These are phyloP conservation scores for Nakazawaea molendinolei DNA, from an alignment of 805 yeast species.

Conservation along the genomic window DNA sequence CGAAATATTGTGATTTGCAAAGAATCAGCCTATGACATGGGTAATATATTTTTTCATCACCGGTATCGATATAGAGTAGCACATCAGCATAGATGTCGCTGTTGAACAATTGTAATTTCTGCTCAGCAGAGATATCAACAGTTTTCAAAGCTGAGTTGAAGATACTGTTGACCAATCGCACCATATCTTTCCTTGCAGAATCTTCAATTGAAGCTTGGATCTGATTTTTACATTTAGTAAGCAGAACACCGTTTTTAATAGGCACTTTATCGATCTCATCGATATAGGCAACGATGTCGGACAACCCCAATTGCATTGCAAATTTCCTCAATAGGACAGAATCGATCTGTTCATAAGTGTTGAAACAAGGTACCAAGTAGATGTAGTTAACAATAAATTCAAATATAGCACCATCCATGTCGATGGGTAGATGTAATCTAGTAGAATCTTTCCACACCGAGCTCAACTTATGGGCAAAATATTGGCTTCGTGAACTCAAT, in stretches of 20 bases:
- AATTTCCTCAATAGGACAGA: constrained; percentile 21
- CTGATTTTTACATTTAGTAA: constrained; percentile 26
- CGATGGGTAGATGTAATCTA: constrained; percentile 16
- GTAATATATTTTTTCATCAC: constrained; percentile 28
- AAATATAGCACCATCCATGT: constrained; percentile 24
- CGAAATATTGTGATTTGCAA: constrained; percentile 56
- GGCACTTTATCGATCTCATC: constrained; percentile 21
- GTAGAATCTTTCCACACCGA: constrained; percentile 19
- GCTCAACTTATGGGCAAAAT: constrained; percentile 21
- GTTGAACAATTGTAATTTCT: constrained; percentile 21
- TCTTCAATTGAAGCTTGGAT: constrained; percentile 28
- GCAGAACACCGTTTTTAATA: constrained; percentile 15
- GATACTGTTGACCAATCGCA: constrained; percentile 23
- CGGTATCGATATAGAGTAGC: constrained; percentile 28
- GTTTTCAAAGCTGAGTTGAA: constrained; percentile 14
- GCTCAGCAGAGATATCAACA: constrained; percentile 16
- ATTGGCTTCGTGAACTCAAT: constrained; percentile 29
- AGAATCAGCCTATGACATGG: constrained; percentile 63
- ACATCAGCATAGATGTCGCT: constrained; percentile 39
- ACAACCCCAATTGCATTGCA: constrained; percentile 28
- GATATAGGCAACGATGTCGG: constrained; percentile 30
- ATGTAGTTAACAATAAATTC: constrained; percentile 23
- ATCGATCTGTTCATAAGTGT: constrained; percentile 26
- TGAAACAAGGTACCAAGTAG: constrained; percentile 22
- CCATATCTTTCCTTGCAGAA: constrained; percentile 28